Evolutionary conservation across 2,329 filamentous ascomycete species (phyloP), one percentile per base, ranked within the genome.

Genomic region (Scortechinia acanthostroma): DNA sequence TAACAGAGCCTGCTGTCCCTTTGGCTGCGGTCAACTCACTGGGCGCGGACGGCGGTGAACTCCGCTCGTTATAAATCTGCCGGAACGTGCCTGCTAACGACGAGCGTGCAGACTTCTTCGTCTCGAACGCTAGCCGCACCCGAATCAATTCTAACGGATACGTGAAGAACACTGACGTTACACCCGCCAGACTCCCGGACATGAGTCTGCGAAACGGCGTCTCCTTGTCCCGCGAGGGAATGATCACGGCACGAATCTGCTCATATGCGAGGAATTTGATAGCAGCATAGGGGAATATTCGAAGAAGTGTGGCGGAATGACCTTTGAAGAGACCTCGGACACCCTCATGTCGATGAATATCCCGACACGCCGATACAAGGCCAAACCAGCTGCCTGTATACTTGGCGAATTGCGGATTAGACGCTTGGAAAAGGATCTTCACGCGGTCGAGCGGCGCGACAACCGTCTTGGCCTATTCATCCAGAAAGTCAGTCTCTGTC

Each of bases 221-320:
- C 61, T 98, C 93, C 47, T 94, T 75, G 4, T 83, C 70, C 44
- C 73, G 78, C 28, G 66, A 70, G 1, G 77, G 77, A 49, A 98
- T 97, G 22, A 97, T 58, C 14, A 83, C 57, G 13, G 85, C 80
- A 48, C 93, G 87, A 51, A 96, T 88, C 64, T 98, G 93, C 63
- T 98, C 93, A 68, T 98, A 98, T 42, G 91, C 91, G 35, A 98
- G 77, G 58, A 98, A 98, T 59, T 98, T 98, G 65, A 97, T 95
- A 42, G 88, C 91, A 15, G 91, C 93, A 62, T 98, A 98, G 4
- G 93, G 93, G 56, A 97, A 98, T 50, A 98, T 95, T 51, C 93
- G 84, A 44, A 97, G 74, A 2, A 98, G 71, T 0, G 93, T 98
- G 2, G 91, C 93, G 3, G 90, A 96, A 62, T 98, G 93, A 4